phyloP scores from a whole-genome alignment of 1,284 basidiomycete genomes.

The Sanghuangporus sanghuang region DNA sequence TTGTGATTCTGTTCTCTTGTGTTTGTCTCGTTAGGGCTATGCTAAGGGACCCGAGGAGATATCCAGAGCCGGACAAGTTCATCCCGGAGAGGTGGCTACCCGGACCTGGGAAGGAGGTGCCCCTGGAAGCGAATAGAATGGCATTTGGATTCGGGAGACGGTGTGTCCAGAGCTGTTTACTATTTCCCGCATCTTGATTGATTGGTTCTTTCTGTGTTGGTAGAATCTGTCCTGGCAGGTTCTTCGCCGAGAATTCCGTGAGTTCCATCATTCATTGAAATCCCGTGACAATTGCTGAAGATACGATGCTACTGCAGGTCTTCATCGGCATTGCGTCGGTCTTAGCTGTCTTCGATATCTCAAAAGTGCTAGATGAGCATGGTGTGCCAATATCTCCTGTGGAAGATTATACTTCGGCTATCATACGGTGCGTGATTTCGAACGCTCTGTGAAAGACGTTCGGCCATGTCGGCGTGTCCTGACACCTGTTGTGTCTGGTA shows the following conservation, averaged over 20 bases:
- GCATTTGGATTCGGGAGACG: constrained; percentile 13
- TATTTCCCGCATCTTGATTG: not conserved
- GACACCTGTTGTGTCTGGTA: no score
- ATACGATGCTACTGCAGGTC: not conserved
- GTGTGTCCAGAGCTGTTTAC: not conserved
- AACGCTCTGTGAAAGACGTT: not conserved
- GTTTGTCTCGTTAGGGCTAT: constrained; percentile 31
- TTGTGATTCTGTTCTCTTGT: not conserved
- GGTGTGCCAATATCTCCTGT: constrained; percentile 8
- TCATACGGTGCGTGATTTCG: constrained; percentile 1
- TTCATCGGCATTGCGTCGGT: constrained; percentile 9
- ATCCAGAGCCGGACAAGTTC: constrained; percentile 7
- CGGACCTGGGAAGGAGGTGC: not conserved
- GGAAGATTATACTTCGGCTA: not conserved
- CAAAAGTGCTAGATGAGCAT: constrained; percentile 5
- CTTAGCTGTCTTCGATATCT: constrained; percentile 11
- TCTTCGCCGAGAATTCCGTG: constrained; percentile 6
- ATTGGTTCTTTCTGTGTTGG: not conserved
- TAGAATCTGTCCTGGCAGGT: constrained; percentile 10
- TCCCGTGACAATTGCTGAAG: not conserved
- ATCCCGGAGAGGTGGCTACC: constrained; percentile 12
- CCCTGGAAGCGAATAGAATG: not conserved
- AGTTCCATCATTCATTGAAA: not conserved
- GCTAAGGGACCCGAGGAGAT: constrained; percentile 7
- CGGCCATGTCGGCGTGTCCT: not conserved